Base-by-base conservation (phyloP, 768 basidiomycete genomes). In the Dentipellis sp. region DNA sequence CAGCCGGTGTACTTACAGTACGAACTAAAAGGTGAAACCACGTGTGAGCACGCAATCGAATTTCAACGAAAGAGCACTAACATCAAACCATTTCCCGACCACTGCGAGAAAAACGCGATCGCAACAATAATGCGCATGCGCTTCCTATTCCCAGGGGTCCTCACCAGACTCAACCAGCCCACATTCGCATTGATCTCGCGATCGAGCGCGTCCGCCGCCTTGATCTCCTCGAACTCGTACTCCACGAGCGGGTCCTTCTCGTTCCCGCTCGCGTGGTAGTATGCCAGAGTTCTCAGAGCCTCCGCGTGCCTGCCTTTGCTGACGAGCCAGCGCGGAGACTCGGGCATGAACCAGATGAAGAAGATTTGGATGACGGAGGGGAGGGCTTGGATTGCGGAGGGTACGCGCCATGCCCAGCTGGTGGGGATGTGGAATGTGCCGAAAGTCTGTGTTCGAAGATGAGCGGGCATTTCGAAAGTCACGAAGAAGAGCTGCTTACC, bases 141-240 rank as follows among this genome's bases (percentile, higher is more conserved):
- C 35, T 62, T 56, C 21, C 61, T 57, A 64, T 71, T 72, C 21
- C 70, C 71, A 39, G 62, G 62, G 39, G 65, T 71, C 56, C 53
- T 61, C 62, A 73, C 67, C 39, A 74, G 60, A 16, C 59, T 56
- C 16, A 53, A 39, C 61, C 62, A 71, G 48, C 55, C 59, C n/a
- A 64, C 22, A 70, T 59, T 57, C 8, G 42, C 42, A 14, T 50
- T 48, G 17, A 59, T 53, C 42, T 45, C 42, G 61, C 50, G 61
- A 61, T 56, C 62, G 7, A 67, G 35, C 12, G 57, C 58, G 55
- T 81, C 71, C 6, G 81, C 81, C 22, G 78, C 74, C 64, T 79
- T 82, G 70, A 86, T 86, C 67, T 85, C 83, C 59, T 78, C 74
- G 59, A 79, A 83, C 64, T 83, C 81, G 63, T 78, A 82, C 59